phyloP scores from a whole-genome alignment of 2,329 filamentous ascomycete species.

The Dactylellina leptospora region DNA sequence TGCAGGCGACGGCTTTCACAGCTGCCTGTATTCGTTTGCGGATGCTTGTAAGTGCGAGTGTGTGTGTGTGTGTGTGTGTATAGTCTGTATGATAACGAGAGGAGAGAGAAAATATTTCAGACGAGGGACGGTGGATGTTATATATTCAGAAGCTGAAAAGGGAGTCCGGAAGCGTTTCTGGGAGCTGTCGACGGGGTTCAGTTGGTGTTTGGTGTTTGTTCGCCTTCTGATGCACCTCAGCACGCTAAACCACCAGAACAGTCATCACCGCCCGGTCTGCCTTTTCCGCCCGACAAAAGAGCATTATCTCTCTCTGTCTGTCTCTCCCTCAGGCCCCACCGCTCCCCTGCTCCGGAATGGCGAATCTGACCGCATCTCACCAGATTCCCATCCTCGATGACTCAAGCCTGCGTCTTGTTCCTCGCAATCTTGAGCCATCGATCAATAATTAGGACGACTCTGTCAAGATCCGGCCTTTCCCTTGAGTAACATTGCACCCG shows the following conservation, averaged over 20 bases:
- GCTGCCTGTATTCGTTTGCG: background rate
- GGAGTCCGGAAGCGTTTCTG: too few relatives aligned
- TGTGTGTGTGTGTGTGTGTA: background rate
- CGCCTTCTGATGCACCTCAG: constrained; percentile 39
- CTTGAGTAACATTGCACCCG: too few relatives aligned
- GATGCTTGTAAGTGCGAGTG: background rate
- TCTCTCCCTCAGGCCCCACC: background rate
- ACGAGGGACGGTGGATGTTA: too few relatives aligned
- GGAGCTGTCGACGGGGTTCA: too few relatives aligned
- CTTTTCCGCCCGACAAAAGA: constrained; percentile 34
- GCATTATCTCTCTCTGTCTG: background rate
- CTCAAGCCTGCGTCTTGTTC: constrained; percentile 20
- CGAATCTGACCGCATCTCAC: constrained; percentile 31
- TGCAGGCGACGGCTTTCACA: background rate
- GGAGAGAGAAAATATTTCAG: too few relatives aligned
- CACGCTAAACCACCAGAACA: background rate
- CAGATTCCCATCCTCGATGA: constrained; percentile 20
- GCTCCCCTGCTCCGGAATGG: background rate
- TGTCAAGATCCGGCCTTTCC: background rate
- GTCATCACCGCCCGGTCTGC: constrained; percentile 42
- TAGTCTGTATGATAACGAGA: too few relatives aligned
- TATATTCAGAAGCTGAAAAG: too few relatives aligned
- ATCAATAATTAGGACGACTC: too few relatives aligned
- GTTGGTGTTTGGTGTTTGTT: too few relatives aligned
- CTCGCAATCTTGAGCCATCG: too few relatives aligned